Conservation (phyloP, 176 grass and related monocot species). For the Panicum miliaceum region DNA sequence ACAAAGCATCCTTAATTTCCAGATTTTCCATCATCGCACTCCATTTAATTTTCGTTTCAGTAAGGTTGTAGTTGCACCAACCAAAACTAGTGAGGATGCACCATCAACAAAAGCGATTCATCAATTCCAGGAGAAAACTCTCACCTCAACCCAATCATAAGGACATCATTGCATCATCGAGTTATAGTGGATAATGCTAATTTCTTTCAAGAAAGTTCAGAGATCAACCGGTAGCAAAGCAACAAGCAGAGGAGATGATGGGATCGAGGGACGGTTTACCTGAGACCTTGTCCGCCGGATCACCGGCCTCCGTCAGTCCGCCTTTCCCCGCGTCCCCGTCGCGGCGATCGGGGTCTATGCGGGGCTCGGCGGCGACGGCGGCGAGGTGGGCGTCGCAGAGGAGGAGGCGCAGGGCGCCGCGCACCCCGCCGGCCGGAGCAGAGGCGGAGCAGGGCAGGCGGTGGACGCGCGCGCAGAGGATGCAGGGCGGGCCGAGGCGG, state of each 20-base stretch:
- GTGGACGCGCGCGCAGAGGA: constrained; percentile 54
- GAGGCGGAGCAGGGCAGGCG: constrained; percentile 37
- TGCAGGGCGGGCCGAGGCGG: constrained; percentile 44
- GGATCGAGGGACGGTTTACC: neutral
- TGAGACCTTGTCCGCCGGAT: neutral
- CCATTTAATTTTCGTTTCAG: neutral
- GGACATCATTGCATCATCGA: neutral
- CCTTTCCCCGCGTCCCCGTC: neutral
- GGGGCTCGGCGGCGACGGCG: neutral
- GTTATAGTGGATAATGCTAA: neutral
- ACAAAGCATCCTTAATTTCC: neutral
- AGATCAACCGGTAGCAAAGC: neutral
- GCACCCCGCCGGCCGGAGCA: neutral
- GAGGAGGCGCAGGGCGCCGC: constrained; percentile 18
- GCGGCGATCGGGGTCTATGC: neutral
- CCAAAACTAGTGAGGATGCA: neutral
- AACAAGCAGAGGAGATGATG: neutral
- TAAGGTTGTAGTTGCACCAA: neutral
- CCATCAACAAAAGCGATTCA: neutral
- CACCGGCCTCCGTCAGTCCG: neutral
- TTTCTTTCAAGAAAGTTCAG: neutral
- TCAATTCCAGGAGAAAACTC: neutral
- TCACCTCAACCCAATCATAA: neutral
- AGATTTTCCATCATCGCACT: rapidly evolving
- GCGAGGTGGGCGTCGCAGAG: constrained; percentile 45